phyloP scores from a whole-genome alignment of 768 basidiomycete species.

The Mycena kentingensis region DNA sequence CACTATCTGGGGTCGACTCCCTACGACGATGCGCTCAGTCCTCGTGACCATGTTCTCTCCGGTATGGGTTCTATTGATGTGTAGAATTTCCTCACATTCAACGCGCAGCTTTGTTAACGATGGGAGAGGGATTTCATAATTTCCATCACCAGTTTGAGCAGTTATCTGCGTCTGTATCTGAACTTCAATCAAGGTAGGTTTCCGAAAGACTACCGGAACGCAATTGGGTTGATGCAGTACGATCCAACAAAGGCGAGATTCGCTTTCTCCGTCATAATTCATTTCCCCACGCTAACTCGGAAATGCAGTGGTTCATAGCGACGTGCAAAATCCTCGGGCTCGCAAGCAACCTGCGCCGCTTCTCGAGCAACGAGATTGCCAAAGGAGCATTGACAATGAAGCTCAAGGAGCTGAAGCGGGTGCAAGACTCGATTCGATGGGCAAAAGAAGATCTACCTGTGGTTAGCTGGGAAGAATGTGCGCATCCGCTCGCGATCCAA shows the following conservation, averaged over 20 bases:
- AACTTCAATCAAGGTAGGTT: no score
- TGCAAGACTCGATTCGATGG: constrained; percentile 68
- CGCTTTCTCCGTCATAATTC: neutral
- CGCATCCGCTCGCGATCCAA: constrained; percentile 30
- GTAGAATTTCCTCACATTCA: no score
- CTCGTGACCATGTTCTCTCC: constrained; percentile 78
- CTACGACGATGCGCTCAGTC: constrained; percentile 79
- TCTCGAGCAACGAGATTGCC: constrained; percentile 86
- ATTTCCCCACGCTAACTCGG: no score
- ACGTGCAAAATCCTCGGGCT: constrained; percentile 61
- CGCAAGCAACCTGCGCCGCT: constrained; percentile 79
- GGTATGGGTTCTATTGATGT: no score
- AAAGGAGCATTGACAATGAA: constrained; percentile 85
- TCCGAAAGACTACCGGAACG: constrained; percentile 85
- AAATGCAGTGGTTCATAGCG: constrained; percentile 94
- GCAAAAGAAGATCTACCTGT: constrained; percentile 70
- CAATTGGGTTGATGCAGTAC: constrained; percentile 71
- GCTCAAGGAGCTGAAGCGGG: constrained; percentile 66
- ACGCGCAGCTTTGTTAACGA: constrained; percentile 72
- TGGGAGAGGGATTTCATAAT: constrained; percentile 90
- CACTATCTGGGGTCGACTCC: constrained; percentile 82
- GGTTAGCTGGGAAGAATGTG: constrained; percentile 81
- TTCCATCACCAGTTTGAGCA: constrained; percentile 92
- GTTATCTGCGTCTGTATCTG: no score
- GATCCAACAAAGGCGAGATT: constrained; percentile 64